Conservation (phyloP, 768 basidiomycete genomes). For the Boletus speciosus region DNA sequence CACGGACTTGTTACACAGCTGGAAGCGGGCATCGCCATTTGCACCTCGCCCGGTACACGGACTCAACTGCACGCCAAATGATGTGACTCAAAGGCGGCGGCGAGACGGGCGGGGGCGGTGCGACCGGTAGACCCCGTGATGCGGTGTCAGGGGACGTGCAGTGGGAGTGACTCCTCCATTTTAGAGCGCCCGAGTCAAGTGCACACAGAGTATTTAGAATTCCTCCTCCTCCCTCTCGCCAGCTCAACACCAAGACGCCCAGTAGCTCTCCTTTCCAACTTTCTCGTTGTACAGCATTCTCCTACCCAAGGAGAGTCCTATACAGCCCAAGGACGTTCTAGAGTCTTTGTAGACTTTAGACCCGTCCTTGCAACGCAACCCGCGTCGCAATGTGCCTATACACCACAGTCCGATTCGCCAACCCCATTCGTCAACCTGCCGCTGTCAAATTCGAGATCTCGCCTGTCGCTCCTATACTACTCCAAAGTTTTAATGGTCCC, state of each 20-base stretch:
- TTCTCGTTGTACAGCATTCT: conserved; percentile 22
- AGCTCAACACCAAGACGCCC: background rate
- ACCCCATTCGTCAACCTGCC: conserved; percentile 18
- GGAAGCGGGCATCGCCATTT: background rate
- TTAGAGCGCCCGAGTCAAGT: conserved; percentile 30
- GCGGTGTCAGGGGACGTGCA: conserved; percentile 23
- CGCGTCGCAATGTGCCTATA: conserved; percentile 40
- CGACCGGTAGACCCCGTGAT: conserved; percentile 19
- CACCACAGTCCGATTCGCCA: conserved; percentile 25
- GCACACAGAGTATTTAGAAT: conserved; percentile 21
- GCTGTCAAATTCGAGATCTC: conserved; percentile 13
- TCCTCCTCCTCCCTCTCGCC: conserved; percentile 5
- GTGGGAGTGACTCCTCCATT: conserved; percentile 33
- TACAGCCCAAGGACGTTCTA: conserved; percentile 38
- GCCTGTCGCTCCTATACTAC: conserved; percentile 15
- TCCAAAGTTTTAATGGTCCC: conserved; percentile 32
- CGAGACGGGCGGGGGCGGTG: background rate
- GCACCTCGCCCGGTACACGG: too few relatives aligned
- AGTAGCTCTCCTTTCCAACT: background rate
- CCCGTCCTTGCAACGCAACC: conserved; percentile 22
- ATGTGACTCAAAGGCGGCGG: background rate
- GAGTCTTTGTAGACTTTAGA: conserved; percentile 39
- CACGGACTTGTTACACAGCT: background rate
- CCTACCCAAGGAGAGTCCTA: conserved; percentile 17
- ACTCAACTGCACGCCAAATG: background rate